phyloP scores from a whole-genome alignment of 306 rosid species.

The Luffa aegyptiaca region DNA sequence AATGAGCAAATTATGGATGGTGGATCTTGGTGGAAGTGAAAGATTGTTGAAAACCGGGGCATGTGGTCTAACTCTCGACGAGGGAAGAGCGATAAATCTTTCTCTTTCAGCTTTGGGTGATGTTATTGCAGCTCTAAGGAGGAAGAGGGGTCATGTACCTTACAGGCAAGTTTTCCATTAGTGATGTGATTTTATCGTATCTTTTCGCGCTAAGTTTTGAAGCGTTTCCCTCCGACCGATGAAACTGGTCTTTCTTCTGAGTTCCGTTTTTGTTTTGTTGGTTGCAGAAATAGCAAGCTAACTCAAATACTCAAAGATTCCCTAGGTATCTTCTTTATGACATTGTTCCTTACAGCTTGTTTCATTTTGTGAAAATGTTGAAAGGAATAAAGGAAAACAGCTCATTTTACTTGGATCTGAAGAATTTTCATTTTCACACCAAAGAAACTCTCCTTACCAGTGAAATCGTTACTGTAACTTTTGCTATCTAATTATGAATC shows the following conservation, averaged over 20 bases:
- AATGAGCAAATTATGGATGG: constrained; percentile 90
- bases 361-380: neutral
- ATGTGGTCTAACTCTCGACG: constrained; percentile 77
- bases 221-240: neutral
- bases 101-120: constrained; percentile 95
- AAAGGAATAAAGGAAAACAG: neutral
- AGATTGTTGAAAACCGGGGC: constrained; percentile 90
- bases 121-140: constrained; percentile 85
- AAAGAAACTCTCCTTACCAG: neutral
- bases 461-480: neutral
- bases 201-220: neutral
- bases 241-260: neutral
- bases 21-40: constrained; percentile 97
- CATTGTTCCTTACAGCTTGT: neutral
- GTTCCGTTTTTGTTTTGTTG: constrained; percentile 21
- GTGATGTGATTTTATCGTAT: neutral
- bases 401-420: neutral
- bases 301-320: constrained; percentile 94
- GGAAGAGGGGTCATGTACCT: constrained; percentile 82
- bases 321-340: constrained; percentile 40
- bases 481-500: neutral
- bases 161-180: constrained; percentile 51
- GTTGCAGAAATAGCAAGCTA: constrained; percentile 94
- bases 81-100: constrained; percentile 94
- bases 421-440: neutral